Evolutionary conservation across 495 filamentous ascomycete species (phyloP).

Genomic region (Jackrogersella minutella): DNA sequence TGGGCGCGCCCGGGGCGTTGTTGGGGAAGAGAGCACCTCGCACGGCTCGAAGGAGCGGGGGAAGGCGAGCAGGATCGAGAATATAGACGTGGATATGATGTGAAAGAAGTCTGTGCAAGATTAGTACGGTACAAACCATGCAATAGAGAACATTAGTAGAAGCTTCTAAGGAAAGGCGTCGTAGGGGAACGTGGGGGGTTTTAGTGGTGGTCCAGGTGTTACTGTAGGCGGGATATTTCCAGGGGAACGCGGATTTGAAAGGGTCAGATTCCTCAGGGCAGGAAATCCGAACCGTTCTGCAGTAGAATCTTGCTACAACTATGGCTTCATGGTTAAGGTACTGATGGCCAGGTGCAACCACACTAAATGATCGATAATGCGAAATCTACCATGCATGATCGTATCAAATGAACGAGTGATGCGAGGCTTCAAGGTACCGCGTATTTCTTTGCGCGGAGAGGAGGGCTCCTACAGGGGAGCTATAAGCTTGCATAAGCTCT

Average conservation of each 20-base stretch:
- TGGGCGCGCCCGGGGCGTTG: slow-evolving; percentile 65
- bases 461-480: slow-evolving; percentile 34
- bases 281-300: slow-evolving; percentile 29
- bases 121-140: slow-evolving; percentile 42
- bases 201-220: slow-evolving; percentile 37
- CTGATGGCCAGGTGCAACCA: slow-evolving; percentile 26
- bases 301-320: slow-evolving; percentile 23
- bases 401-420: slow-evolving; percentile 25
- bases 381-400: slow-evolving; percentile 26
- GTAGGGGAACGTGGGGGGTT: slow-evolving; percentile 37
- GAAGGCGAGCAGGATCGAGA: slow-evolving; percentile 71
- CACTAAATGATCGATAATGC: slow-evolving; percentile 38
- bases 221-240: slow-evolving; percentile 27
- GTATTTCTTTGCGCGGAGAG: slow-evolving; percentile 27
- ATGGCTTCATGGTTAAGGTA: slow-evolving; percentile 40
- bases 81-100: slow-evolving; percentile 71
- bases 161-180: slow-evolving; percentile 35
- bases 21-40: slow-evolving; percentile 81
- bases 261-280: slow-evolving; percentile 26
- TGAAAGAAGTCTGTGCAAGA: slow-evolving; percentile 72
- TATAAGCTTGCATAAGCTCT: slow-evolving; percentile 34
- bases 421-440: slow-evolving; percentile 32
- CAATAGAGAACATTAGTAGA: slow-evolving; percentile 40
- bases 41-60: slow-evolving; percentile 73
- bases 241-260: slow-evolving; percentile 38